phyloP scores from a whole-genome alignment of 306 rosid species.

The Vachellia pachyceras region DNA sequence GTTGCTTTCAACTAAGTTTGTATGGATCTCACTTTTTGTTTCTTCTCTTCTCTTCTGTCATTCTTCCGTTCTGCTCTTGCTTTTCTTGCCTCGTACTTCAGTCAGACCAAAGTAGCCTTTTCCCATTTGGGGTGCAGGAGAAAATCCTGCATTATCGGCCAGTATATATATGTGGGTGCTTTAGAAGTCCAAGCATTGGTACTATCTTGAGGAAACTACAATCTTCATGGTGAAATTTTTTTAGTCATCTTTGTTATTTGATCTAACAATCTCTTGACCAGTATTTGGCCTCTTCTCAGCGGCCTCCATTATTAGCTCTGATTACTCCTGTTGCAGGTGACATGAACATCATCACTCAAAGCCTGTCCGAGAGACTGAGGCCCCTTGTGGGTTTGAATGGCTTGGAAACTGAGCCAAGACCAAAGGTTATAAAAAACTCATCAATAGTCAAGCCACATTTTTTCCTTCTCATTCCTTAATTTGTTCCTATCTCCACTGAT shows the following conservation, averaged over 20 bases:
- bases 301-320: constrained; percentile 30
- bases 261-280: constrained; percentile 39
- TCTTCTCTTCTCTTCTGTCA: constrained; percentile 44
- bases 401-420: constrained; percentile 84
- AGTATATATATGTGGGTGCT: constrained; percentile 30
- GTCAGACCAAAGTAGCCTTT: constrained; percentile 40
- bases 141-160: constrained; percentile 32
- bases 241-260: constrained; percentile 14
- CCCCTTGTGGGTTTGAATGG: constrained; percentile 75
- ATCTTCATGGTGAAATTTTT: neutral
- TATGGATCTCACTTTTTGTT: constrained; percentile 50
- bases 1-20: constrained; percentile 55
- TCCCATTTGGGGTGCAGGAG: constrained; percentile 30
- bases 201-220: neutral
- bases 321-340: constrained; percentile 42
- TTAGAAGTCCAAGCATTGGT: constrained; percentile 22
- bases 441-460: neutral
- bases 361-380: constrained; percentile 71
- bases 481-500: constrained; percentile 1
- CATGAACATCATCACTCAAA: constrained; percentile 61
- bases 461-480: neutral
- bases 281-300: constrained; percentile 32
- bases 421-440: constrained; percentile 59
- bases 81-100: constrained; percentile 35
- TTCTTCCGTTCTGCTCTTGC: constrained; percentile 40